Base-by-base conservation (phyloP, 345 rosid genomes). In the Pistacia integerrima region DNA sequence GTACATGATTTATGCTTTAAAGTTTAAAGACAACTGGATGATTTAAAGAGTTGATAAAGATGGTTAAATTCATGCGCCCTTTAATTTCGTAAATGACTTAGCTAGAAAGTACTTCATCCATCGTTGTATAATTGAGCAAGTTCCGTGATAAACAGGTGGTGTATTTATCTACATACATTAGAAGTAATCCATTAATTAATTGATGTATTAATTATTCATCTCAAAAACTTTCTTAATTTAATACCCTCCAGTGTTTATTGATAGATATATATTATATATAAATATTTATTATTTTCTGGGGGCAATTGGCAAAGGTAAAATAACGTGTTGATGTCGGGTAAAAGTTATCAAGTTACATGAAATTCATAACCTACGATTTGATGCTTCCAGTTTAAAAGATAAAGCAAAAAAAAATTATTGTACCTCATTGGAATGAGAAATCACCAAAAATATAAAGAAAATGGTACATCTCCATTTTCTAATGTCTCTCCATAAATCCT, bases 11-110 rank as follows among this genome's bases (percentile, higher is more conserved):
- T 73, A 35, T 55, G 62, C 73, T 57, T 20, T 60, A 85, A 74
- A 80, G 76, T 56, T 77, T 49, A 67, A 49, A 62, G 78, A 70
- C 73, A 54, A 57, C 54, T 54, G 28, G 55, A 64, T 63, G 44
- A 63, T 56, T 76, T 41, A 41, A 71, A 58, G 68, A 71, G 63
- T 46, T 74, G 81, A 76, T 68, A 73, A 76, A 74, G 79, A 71
- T 79, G 74, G 76, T 56, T 76, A 74, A 63, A 76, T 69, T 51
- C 69, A 41, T 41, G 46, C 6, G 28, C 12, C 12, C 4, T 48
- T 64, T 22, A 70, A 62, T 63, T 55, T 62, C 52, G 35, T 69
- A 49, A 38, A 73, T n/a, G 70, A 70, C 3, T 52, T 25, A 41
- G 56, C 22, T 30, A 51, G 30, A 54, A 67, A 49, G 18, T 38